Conservation (phyloP, 805 yeast genomes). For the Novakomyces olei region DNA sequence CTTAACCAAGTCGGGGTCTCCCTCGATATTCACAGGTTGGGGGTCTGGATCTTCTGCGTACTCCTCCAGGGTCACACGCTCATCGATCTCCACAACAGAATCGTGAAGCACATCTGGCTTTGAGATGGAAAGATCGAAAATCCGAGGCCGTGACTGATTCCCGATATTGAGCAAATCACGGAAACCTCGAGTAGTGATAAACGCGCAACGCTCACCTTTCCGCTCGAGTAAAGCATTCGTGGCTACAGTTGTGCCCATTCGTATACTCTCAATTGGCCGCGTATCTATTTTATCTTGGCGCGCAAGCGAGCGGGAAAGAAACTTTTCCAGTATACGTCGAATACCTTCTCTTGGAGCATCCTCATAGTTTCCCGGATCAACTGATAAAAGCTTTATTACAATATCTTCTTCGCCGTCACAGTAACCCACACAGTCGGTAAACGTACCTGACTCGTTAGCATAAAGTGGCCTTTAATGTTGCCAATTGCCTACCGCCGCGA, state of each 20-base stretch:
- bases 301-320: conserved; percentile 32
- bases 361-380: conserved; percentile 64
- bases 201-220: conserved; percentile 72
- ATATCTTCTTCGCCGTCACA: conserved; percentile 30
- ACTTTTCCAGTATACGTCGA: conserved; percentile 45
- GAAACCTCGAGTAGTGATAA: conserved; percentile 74
- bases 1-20: conserved; percentile 17
- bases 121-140: conserved; percentile 58
- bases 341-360: conserved; percentile 92
- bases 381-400: conserved; percentile 61
- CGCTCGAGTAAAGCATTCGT: conserved; percentile 85
- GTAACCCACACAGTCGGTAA: conserved; percentile 47
- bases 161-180: conserved; percentile 67
- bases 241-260: conserved; percentile 91
- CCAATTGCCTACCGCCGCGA: conserved; percentile 43
- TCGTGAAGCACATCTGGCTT: conserved; percentile 55
- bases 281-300: conserved; percentile 22
- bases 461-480: too few species aligned
- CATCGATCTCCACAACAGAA: conserved; percentile 64
- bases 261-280: conserved; percentile 32
- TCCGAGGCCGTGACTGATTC: conserved; percentile 75
- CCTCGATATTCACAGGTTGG: conserved; percentile 5
- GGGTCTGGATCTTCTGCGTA: conserved; percentile 47
- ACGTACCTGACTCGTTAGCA: too few species aligned
- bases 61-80: conserved; percentile 66